Evolutionary conservation across 116 monocot genomes (phyloP).

Genomic region (Dioscorea cayenensis): DNA sequence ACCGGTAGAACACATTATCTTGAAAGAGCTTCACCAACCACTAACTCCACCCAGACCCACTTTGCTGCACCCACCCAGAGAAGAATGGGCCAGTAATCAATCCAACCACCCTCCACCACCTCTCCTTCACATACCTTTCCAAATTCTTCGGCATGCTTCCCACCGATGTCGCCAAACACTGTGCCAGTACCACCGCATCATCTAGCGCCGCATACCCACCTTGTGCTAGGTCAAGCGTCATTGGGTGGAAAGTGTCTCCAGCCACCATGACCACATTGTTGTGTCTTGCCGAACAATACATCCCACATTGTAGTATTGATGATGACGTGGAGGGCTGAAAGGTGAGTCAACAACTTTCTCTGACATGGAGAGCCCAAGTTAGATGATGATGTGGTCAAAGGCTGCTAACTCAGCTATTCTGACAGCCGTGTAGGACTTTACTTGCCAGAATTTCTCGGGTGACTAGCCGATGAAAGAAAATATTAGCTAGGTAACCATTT

Average conservation of each 20-base stretch:
- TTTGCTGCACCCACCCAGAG: slow-evolving; percentile 40
- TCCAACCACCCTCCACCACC: slow-evolving; percentile 36
- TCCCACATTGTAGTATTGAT: slow-evolving; percentile 1
- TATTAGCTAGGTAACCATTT: too few species aligned
- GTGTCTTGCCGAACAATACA: slow-evolving; percentile 24
- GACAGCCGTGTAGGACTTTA: too few species aligned
- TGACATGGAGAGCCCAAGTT: too few species aligned
- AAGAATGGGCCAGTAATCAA: slow-evolving; percentile 33
- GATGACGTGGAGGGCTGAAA: too few species aligned
- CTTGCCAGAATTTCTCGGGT: too few species aligned
- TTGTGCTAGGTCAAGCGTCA: slow-evolving; percentile 67
- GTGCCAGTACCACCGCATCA: slow-evolving; percentile 49
- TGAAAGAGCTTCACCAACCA: slow-evolving; percentile 23
- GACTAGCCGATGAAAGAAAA: too few species aligned
- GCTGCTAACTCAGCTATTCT: too few species aligned
- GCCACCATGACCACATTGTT: slow-evolving; percentile 35
- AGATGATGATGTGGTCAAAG: too few species aligned
- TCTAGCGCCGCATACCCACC: slow-evolving; percentile 66
- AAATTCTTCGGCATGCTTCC: background rate
- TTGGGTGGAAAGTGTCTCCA: slow-evolving; percentile 65
- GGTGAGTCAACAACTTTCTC: too few species aligned
- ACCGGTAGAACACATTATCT: slow-evolving; percentile 28
- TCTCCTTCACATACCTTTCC: slow-evolving; percentile 29
- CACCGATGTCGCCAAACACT: slow-evolving; percentile 16
- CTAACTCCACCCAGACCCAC: slow-evolving; percentile 14